Evolutionary conservation across 768 basidiomycete genomes (phyloP).

Genomic region (Psilocybe sp.): DNA sequence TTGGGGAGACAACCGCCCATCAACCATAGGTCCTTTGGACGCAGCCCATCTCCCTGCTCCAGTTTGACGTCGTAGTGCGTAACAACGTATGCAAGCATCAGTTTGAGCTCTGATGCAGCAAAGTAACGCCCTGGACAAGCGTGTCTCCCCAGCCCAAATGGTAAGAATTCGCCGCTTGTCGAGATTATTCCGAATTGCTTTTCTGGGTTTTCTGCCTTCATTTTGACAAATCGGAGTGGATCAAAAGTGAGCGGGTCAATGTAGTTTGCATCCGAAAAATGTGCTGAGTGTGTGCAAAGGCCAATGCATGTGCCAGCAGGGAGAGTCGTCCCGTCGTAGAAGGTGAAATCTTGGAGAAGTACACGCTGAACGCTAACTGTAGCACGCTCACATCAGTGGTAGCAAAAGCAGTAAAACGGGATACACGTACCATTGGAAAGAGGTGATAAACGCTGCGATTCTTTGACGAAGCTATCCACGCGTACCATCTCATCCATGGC

Average conservation of each 20-base stretch:
- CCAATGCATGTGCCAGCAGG: slow-evolving; percentile 11
- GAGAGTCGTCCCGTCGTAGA: slow-evolving; percentile 14
- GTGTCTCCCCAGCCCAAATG: slow-evolving; percentile 19
- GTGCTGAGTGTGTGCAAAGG: background rate
- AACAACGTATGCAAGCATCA: slow-evolving; percentile 20
- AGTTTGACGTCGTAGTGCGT: slow-evolving; percentile 21
- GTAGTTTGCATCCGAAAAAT: slow-evolving; percentile 11
- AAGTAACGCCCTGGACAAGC: slow-evolving; percentile 19
- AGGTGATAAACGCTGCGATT: slow-evolving; percentile 31
- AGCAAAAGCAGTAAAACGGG: background rate
- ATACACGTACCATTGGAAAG: slow-evolving; percentile 18
- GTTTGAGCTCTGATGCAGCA: slow-evolving; percentile 18
- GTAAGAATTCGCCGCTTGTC: slow-evolving; percentile 8
- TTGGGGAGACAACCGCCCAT: slow-evolving; percentile 1
- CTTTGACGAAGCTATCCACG: slow-evolving; percentile 45
- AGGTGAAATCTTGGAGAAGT: slow-evolving; percentile 14
- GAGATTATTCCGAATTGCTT: slow-evolving; percentile 10
- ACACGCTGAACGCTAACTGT: slow-evolving; percentile 23
- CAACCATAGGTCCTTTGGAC: slow-evolving; percentile 8
- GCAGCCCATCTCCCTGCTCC: slow-evolving; percentile 11
- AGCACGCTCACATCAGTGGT: background rate
- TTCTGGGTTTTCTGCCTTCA: slow-evolving; percentile 3
- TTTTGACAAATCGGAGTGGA: slow-evolving; percentile 19
- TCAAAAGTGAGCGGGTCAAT: slow-evolving; percentile 16
- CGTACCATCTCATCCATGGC: slow-evolving; percentile 35